Evolutionary conservation across 352 stramenopile species (phyloP), one percentile per base, ranked within the genome.

Genomic region (Pythium oligandrum): DNA sequence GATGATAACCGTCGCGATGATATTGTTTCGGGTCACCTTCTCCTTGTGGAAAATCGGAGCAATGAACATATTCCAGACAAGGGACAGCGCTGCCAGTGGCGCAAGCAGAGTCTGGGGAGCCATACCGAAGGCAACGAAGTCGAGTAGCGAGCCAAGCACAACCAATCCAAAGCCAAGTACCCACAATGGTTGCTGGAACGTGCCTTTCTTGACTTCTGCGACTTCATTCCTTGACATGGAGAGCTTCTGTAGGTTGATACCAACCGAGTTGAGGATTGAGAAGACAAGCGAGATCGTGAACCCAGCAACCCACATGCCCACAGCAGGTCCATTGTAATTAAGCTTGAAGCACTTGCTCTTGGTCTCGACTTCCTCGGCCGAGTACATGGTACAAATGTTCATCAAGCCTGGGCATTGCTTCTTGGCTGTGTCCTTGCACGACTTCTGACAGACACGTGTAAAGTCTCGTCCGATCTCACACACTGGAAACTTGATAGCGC

Each of bases 31-130:
- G 7, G 83, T 96, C 33, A 96, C 76, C 44, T 83, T 90, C 54
- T 97, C 88, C 48, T 92, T 87, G 72, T 96, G 86, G 60, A 97
- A 93, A 8, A 88, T 80, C 2, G 85, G 86, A 1, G 90, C 88
- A 53, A 97, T 92, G 40, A 96, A 82, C 68, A 96, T 91, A 63
- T 97, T 97, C 81, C 86, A 96, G 6, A 96, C 89, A 10, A 97
- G 73, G 44, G 83, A 94, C 17, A 96, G 67, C 30, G 89, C 86
- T 4, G 88, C 89, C 46, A 97, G 72, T 26, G 88, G 88, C 39
- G 85, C 88, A n/a, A 97, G 56, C 12, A 97, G 67, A 10, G 87
- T 95, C 69, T 96, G 84, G 8, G 89, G 88, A 2, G 89, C 89
- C 80, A 97, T 91, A 10, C 89, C 88, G 57, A 97, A 96, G 2